These are phyloP conservation scores for Candida ponderosae DNA, from an alignment of 805 yeast genomes.

Conservation along the genomic window DNA sequence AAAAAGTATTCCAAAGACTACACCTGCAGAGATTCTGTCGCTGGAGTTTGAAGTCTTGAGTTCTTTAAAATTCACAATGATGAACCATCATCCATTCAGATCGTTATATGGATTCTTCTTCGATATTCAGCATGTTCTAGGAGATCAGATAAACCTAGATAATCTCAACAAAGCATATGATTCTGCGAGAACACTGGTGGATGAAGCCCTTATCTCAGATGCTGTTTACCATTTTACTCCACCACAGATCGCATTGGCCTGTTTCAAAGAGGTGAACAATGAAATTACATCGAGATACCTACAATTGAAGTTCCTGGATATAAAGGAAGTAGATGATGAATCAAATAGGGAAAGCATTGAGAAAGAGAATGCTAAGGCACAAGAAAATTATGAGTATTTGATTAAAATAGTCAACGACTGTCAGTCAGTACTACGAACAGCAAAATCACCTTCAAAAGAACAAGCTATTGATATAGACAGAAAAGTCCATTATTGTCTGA, in stretches of 20 bases:
- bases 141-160: constrained; percentile 36
- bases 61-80: constrained; percentile 67
- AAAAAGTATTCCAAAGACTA: constrained; percentile 57
- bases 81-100: constrained; percentile 82
- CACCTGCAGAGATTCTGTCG: constrained; percentile 60
- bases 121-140: constrained; percentile 65
- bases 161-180: constrained; percentile 67
- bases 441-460: constrained; percentile 43
- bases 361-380: constrained; percentile 9
- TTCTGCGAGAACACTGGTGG: constrained; percentile 54
- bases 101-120: constrained; percentile 93
- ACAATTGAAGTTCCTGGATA: constrained; percentile 45
- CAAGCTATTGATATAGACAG: constrained; percentile 57
- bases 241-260: constrained; percentile 91
- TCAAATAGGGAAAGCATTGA: constrained; percentile 5
- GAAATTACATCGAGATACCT: constrained; percentile 61
- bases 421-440: constrained; percentile 33
- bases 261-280: constrained; percentile 61
- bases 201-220: constrained; percentile 69
- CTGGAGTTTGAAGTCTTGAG: constrained; percentile 74
- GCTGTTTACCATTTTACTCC: constrained; percentile 78
- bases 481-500: constrained; percentile 53
- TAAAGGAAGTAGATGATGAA: constrained; percentile 9
- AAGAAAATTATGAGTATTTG: constrained; percentile 30
- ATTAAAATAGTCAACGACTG: constrained; percentile 41